A percentile compares a stretch with the other conserved stretches of the same genome.
Conservation (phyloP, 208 protist species). For the Acanthamoeba royreba region DNA sequence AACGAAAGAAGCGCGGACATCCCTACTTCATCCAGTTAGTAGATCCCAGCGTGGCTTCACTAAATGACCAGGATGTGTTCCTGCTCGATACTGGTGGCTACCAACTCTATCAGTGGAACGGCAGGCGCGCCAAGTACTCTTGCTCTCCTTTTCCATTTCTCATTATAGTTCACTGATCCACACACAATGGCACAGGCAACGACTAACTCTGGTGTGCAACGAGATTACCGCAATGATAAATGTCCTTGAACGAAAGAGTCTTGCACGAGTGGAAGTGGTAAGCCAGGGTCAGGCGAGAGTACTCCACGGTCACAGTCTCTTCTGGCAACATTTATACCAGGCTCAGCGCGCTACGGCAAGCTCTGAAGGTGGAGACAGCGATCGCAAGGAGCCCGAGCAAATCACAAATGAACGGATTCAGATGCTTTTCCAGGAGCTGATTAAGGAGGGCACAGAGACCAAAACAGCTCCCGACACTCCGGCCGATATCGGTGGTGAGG, state of each 20-base stretch:
- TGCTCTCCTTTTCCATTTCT: too few relatives aligned
- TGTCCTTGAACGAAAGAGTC: background rate
- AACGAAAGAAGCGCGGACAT: background rate
- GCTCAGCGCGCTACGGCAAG: background rate
- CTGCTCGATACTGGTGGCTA: background rate
- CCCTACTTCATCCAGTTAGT: background rate
- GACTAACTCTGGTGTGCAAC: background rate
- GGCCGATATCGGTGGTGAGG: too few relatives aligned
- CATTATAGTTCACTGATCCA: too few relatives aligned
- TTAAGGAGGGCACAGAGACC: too few relatives aligned
- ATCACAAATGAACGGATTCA: too few relatives aligned
- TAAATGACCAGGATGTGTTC: background rate
- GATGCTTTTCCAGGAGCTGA: too few relatives aligned
- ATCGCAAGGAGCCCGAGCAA: too few relatives aligned
- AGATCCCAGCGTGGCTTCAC: background rate
- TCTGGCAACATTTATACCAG: background rate
- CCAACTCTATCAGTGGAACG: background rate
- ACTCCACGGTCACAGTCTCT: background rate
- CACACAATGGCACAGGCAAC: background rate
- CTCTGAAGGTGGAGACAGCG: background rate
- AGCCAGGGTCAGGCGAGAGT: background rate
- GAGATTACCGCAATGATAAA: background rate
- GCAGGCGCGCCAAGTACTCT: background rate
- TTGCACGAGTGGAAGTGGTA: background rate
- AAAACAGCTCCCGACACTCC: too few relatives aligned